phyloP scores from a whole-genome alignment of 148 eudicot species.

The Polygonum maritimum region DNA sequence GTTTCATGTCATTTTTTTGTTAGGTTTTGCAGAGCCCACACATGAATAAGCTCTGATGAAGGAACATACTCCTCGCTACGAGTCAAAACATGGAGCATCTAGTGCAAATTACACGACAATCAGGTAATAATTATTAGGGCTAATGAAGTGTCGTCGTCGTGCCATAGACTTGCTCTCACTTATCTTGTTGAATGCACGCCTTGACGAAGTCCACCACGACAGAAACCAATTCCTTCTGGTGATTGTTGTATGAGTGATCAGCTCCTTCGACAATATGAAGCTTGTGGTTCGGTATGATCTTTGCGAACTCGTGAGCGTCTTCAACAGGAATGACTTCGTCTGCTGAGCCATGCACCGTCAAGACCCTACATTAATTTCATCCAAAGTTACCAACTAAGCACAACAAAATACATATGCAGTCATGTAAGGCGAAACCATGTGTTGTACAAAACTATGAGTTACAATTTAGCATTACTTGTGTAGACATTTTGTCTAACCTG shows the following conservation, averaged over 20 bases:
- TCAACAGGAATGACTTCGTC: conserved; percentile 60
- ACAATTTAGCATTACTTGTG: not conserved
- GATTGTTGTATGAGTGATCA: conserved; percentile 48
- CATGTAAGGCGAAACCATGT: not conserved
- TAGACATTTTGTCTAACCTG: conserved; percentile 31
- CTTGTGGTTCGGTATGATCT: conserved; percentile 66
- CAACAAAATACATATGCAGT: too few relatives aligned
- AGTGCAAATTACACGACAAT: conserved; percentile 7
- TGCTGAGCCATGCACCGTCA: conserved; percentile 71
- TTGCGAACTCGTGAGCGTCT: conserved; percentile 65
- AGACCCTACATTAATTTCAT: conserved; percentile 35
- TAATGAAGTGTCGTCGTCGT: not conserved
- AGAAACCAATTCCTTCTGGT: conserved; percentile 43
- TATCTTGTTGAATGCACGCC: conserved; percentile 32
- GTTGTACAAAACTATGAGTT: too few relatives aligned
- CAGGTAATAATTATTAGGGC: not conserved
- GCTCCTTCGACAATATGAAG: conserved; percentile 60
- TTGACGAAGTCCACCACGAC: conserved; percentile 57
- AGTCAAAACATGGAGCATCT: not conserved
- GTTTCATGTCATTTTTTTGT: too few relatives aligned
- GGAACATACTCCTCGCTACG: too few relatives aligned
- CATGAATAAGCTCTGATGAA: too few relatives aligned
- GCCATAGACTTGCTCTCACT: not conserved
- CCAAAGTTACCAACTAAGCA: not conserved
- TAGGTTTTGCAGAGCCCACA: too few relatives aligned